A percentile compares a stretch with the other conserved stretches of the same genome.
Evolutionary conservation across 1,284 basidiomycete genomes (phyloP).

Genomic region (Clitocybe nebularis): DNA sequence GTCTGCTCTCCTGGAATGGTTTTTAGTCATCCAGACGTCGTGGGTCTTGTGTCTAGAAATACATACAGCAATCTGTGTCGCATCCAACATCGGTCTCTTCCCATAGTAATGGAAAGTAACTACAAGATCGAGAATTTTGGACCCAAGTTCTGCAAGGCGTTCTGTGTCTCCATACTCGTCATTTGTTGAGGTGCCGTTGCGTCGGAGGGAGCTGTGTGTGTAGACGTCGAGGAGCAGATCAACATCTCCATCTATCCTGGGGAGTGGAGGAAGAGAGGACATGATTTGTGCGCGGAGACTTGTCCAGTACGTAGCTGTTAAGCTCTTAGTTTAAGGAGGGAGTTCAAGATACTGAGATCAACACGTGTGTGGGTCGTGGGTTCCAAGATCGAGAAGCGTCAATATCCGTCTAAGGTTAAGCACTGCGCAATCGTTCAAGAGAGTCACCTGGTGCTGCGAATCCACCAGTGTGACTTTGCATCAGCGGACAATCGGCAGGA

Average conservation of each 20-base stretch:
- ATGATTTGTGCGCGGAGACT: conserved; percentile 1
- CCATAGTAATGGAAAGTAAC: conserved; percentile 41
- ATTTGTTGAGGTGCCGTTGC: conserved; percentile 17
- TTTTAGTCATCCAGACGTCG: conserved; percentile 2
- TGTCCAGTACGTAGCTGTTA: not conserved
- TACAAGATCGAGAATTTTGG: conserved; percentile 37
- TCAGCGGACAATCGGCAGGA: too few relatives aligned
- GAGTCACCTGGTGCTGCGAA: too few relatives aligned
- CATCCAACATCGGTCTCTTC: conserved; percentile 35
- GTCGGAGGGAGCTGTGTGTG: conserved; percentile 37
- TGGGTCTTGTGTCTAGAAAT: not conserved
- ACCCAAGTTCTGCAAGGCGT: conserved; percentile 47
- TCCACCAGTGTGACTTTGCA: too few relatives aligned
- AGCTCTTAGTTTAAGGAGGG: not conserved
- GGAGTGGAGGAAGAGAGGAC: conserved; percentile 30
- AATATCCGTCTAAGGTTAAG: too few relatives aligned
- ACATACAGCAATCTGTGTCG: conserved; percentile 38
- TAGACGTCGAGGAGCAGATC: conserved; percentile 51
- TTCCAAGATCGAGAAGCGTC: too few relatives aligned
- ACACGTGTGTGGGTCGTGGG: not conserved
- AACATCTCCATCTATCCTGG: conserved; percentile 44
- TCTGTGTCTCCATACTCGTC: conserved; percentile 43
- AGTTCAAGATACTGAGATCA: not conserved
- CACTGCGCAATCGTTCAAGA: too few relatives aligned
- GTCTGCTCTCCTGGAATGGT: conserved; percentile 25